phyloP scores from a whole-genome alignment of 164 flowering plant genomes.

The Stephania cephalantha region DNA sequence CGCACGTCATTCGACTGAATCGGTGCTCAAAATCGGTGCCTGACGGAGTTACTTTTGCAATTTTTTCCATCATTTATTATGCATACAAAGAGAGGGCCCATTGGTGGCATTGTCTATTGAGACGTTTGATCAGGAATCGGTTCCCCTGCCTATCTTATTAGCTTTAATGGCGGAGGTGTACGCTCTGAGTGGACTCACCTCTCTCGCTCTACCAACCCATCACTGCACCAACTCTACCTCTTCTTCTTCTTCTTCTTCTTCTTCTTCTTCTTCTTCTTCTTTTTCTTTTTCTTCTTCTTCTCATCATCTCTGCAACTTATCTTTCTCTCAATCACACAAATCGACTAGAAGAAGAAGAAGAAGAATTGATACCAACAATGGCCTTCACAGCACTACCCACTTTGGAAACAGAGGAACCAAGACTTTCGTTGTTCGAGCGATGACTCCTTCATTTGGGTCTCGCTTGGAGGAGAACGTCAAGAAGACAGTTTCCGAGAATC shows the following conservation, averaged over 20 bases:
- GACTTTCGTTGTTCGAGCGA: conserved; percentile 16
- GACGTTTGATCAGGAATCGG: not conserved
- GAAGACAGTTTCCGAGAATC: conserved; percentile 63
- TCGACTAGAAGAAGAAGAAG: not conserved
- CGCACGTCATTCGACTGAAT: too few species aligned
- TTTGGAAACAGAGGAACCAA: conserved; percentile 2
- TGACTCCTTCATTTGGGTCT: conserved; percentile 55
- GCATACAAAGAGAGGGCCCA: not conserved
- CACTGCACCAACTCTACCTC: not conserved
- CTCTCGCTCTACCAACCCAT: not conserved
- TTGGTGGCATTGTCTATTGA: too few species aligned
- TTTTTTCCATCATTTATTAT: too few species aligned
- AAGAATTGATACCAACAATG: not conserved
- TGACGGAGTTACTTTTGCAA: too few species aligned
- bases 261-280: not conserved
- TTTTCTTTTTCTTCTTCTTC: not conserved
- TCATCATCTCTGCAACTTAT: conserved; percentile 1
- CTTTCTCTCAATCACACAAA: not conserved
- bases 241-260: not conserved
- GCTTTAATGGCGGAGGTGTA: conserved; percentile 8
- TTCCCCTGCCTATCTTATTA: not conserved
- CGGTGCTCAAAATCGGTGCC: too few species aligned
- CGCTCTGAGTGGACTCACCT: conserved; percentile 3
- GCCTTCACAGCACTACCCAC: conserved; percentile 2
- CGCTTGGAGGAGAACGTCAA: conserved; percentile 72